phyloP scores from a whole-genome alignment of 192 early-diverging fungal genomes.

The Backusella sp. region DNA sequence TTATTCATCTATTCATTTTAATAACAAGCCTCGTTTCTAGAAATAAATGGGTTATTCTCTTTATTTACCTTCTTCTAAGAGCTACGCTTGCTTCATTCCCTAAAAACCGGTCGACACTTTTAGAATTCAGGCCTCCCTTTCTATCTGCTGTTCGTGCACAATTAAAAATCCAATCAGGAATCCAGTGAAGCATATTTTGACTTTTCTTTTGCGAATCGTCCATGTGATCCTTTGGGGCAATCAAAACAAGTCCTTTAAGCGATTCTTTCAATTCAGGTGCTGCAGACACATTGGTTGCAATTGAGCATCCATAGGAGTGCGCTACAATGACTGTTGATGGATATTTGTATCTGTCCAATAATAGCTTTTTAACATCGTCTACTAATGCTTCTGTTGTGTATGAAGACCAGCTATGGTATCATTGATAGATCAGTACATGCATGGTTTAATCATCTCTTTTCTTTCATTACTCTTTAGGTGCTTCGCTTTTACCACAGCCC shows the following conservation, averaged over 20 bases:
- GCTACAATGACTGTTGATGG: constrained; percentile 49
- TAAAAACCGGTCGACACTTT: constrained; percentile 46
- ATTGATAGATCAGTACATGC: not conserved
- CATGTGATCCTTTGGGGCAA: constrained; percentile 47
- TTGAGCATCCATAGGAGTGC: constrained; percentile 55
- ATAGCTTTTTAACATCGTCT: constrained; percentile 40
- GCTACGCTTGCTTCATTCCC: constrained; percentile 33
- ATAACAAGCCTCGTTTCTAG: not conserved
- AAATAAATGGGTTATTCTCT: too few relatives aligned
- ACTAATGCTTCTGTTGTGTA: constrained; percentile 50
- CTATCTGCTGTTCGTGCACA: constrained; percentile 43
- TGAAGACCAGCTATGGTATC: constrained; percentile 35
- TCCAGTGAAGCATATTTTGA: constrained; percentile 29
- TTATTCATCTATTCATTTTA: not conserved
- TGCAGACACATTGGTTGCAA: constrained; percentile 44
- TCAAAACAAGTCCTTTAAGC: constrained; percentile 51
- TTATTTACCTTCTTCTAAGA: constrained; percentile 23
- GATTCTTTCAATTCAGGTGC: constrained; percentile 18
- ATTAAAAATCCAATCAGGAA: constrained; percentile 50
- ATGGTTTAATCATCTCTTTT: too few relatives aligned
- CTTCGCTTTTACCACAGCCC: constrained; percentile 57
- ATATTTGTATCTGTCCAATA: constrained; percentile 45
- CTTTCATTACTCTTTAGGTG: constrained; percentile 41
- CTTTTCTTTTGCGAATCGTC: constrained; percentile 34
- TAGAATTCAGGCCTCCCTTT: constrained; percentile 44